Evolutionary conservation across 768 basidiomycete species (phyloP), one percentile per base, ranked within the genome.

Genomic region (Suillus bovinus): DNA sequence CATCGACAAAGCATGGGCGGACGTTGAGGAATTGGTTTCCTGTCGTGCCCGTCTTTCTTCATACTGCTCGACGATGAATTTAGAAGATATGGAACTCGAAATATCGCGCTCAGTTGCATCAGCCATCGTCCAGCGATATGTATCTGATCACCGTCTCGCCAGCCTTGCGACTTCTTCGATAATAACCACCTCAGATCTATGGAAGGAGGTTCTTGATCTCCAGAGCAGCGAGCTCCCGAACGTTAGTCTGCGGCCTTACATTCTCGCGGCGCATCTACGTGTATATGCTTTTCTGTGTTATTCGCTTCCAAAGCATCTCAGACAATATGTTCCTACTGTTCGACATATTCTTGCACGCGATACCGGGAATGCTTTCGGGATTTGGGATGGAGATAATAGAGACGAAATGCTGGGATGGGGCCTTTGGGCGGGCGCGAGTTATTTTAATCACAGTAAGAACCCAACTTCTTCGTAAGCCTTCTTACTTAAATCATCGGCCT

Each of bases 401-500:
- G 63, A 76, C 55, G 86, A 86, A 71, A 85, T 88, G 86, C 69
- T 88, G 22, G 87, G 87, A 27, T 90, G 85, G 82, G 85, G 81
- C 5, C 77, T 87, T 64, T 89, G 85, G 72, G 71, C 81, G 7
- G 81, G 80, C 55, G 86, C 81, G 1, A 86, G 86, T 22, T 88
- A 84, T 72, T 90, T 89, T 69, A 90, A 90, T 65, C 88, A 90
- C 68, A 80, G 88, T 87, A 44, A 52, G 74, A 68, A 39, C 8
- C 17, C n/a, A 22, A n/a, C 20, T 59, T 60, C 42, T 47, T 17
- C 46, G 8, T 13, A 47, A n/a, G 11, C 11, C 34, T 36, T 58
- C 5, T 13, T 29, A 7, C 34, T 66, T 57, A 67, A 59, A n/a
- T 1, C 22, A 39, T 27, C 8, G 50, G 47, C 49, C 17, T 63